Conservation (phyloP, 306 rosid species). For the Cucurbita moschata region DNA sequence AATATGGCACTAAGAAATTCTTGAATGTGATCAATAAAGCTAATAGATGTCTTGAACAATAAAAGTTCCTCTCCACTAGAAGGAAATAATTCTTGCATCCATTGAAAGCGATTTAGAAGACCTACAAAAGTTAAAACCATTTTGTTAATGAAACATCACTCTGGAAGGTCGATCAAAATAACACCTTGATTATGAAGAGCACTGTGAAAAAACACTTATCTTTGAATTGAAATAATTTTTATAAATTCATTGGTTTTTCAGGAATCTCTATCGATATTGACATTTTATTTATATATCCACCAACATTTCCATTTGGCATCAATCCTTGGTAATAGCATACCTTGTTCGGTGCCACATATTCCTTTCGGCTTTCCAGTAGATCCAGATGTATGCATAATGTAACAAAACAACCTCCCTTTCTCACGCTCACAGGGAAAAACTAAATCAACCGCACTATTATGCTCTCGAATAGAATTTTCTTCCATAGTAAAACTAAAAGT, state of each 20-base stretch:
- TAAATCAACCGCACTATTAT: slow-evolving; percentile 11
- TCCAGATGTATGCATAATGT: slow-evolving; percentile 87
- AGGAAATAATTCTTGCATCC: slow-evolving; percentile 85
- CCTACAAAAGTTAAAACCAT: slow-evolving; percentile 27
- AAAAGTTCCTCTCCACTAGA: slow-evolving; percentile 36
- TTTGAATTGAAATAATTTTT: background rate
- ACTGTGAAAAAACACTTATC: background rate
- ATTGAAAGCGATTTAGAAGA: slow-evolving; percentile 58
- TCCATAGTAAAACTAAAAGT: slow-evolving; percentile 39
- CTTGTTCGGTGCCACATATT: slow-evolving; percentile 75
- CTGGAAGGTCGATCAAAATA: background rate
- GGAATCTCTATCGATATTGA: background rate
- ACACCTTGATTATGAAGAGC: background rate
- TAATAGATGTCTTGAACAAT: slow-evolving; percentile 72
- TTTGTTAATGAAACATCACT: slow-evolving; percentile 1
- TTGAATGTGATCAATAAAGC: slow-evolving; percentile 87
- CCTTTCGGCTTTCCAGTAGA: slow-evolving; percentile 89
- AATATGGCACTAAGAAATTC: slow-evolving; percentile 72
- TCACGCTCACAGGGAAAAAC: slow-evolving; percentile 41
- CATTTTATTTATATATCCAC: background rate
- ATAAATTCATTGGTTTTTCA: background rate
- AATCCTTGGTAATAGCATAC: slow-evolving; percentile 16
- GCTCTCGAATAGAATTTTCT: slow-evolving; percentile 18
- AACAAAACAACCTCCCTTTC: slow-evolving; percentile 50
- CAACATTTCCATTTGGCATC: background rate